phyloP scores from a whole-genome alignment of 139 green algal species.

The Spirogloea muscicola region DNA sequence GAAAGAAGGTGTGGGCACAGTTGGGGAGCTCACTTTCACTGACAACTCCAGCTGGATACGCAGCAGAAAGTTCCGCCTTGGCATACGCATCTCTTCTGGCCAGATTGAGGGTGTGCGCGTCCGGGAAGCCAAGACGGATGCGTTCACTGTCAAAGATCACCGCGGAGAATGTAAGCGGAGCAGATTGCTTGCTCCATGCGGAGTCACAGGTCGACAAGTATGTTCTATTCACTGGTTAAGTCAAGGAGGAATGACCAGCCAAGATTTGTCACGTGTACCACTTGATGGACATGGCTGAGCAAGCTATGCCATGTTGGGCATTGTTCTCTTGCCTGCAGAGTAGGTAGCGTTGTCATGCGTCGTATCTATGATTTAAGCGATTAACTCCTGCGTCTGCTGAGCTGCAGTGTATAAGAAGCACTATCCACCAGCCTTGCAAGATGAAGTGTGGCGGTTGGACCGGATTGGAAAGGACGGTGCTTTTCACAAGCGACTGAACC shows the following conservation, averaged over 20 bases:
- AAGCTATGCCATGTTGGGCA: too few species aligned
- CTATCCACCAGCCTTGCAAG: constrained; percentile 25
- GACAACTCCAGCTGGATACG: constrained; percentile 42
- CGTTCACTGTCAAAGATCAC: constrained; percentile 38
- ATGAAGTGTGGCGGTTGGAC: constrained; percentile 40
- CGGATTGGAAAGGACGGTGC: constrained; percentile 32
- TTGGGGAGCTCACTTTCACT: constrained; percentile 30
- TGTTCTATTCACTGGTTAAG: too few species aligned
- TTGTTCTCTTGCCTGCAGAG: too few species aligned
- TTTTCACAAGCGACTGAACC: constrained; percentile 32
- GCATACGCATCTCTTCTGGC: neutral
- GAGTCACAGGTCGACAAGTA: too few species aligned
- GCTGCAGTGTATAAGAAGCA: constrained; percentile 43
- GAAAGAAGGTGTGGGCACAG: neutral
- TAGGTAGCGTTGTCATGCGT: constrained; percentile 1
- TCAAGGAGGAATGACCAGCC: too few species aligned
- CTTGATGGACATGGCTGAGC: too few species aligned
- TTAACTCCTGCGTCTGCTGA: neutral
- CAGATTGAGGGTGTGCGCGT: constrained; percentile 1
- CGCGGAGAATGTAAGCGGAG: constrained; percentile 34
- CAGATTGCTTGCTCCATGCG: too few species aligned
- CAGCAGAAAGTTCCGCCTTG: constrained; percentile 26
- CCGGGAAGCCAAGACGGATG: constrained; percentile 30
- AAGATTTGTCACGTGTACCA: too few species aligned
- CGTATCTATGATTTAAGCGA: too few species aligned